phyloP scores from a whole-genome alignment of 2,329 filamentous ascomycete species.

The Berkeleyomyces basicola region DNA sequence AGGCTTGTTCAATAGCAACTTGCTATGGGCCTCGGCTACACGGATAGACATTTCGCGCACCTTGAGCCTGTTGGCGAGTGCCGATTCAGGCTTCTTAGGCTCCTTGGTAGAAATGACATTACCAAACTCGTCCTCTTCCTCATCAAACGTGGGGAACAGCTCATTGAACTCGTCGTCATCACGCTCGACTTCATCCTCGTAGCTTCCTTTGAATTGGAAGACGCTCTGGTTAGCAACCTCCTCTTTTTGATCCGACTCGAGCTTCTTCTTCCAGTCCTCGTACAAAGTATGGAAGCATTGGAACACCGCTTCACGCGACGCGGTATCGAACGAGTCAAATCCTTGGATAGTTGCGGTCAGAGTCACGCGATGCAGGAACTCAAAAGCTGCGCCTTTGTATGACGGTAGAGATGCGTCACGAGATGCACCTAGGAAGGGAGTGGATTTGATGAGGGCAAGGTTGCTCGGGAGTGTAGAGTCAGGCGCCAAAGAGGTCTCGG shows the following conservation, averaged over 20 bases:
- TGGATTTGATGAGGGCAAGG: constrained; percentile 25
- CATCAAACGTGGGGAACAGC: constrained; percentile 66
- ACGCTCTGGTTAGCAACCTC: constrained; percentile 58
- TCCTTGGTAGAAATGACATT: background rate
- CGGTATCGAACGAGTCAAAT: constrained; percentile 17
- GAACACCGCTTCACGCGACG: constrained; percentile 33
- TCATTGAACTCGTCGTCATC: constrained; percentile 60
- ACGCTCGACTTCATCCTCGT: constrained; percentile 58
- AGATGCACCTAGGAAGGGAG: constrained; percentile 39
- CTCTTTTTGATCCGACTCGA: constrained; percentile 59
- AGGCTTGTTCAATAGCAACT: constrained; percentile 31
- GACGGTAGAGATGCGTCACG: constrained; percentile 15
- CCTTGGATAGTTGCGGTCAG: constrained; percentile 30
- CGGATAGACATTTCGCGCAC: constrained; percentile 41
- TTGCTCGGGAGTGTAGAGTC: background rate
- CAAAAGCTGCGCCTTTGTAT: constrained; percentile 23
- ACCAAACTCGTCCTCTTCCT: constrained; percentile 22
- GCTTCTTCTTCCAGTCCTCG: constrained; percentile 60
- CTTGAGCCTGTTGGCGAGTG: constrained; percentile 21
- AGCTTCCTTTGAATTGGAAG: constrained; percentile 67
- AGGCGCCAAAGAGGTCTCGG: constrained; percentile 17
- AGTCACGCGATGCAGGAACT: constrained; percentile 34
- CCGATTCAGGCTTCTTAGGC: constrained; percentile 8
- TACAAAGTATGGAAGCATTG: constrained; percentile 58
- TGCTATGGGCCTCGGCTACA: constrained; percentile 43